phyloP scores from a whole-genome alignment of 148 eudicot genomes.

The Nepenthes gracilis region DNA sequence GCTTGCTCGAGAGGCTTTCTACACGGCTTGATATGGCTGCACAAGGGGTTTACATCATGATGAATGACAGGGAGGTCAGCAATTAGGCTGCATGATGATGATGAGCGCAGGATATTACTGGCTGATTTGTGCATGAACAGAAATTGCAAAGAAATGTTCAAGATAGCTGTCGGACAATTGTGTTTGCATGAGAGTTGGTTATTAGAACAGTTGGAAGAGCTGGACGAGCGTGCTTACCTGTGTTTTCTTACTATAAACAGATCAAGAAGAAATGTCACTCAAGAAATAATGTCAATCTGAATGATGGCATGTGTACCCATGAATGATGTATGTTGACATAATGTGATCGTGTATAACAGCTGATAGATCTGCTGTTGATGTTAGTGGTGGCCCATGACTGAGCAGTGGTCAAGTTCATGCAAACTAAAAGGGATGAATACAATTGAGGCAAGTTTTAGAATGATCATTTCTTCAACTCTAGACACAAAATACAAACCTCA shows the following conservation, averaged over 20 bases:
- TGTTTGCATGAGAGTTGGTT: constrained; percentile 25
- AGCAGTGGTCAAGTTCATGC: too few species aligned
- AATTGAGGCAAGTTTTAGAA: too few species aligned
- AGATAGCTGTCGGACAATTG: constrained; percentile 44
- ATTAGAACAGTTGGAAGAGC: constrained; percentile 54
- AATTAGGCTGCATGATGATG: constrained; percentile 39
- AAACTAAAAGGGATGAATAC: too few species aligned
- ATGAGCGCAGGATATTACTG: constrained; percentile 38
- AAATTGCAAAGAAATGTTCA: constrained; percentile 34
- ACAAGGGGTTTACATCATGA: constrained; percentile 42
- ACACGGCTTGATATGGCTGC: constrained; percentile 53
- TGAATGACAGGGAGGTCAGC: constrained; percentile 59
- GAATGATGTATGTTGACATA: too few species aligned
- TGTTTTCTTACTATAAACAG: constrained; percentile 62
- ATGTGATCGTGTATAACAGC: too few species aligned
- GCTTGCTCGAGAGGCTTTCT: constrained; percentile 14
- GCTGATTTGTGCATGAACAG: constrained; percentile 38
- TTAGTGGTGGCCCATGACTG: too few species aligned
- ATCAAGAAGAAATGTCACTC: constrained; percentile 48
- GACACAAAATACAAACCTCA: too few species aligned
- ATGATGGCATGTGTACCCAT: too few species aligned
- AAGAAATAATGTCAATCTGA: background rate
- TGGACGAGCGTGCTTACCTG: constrained; percentile 57
- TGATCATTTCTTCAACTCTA: too few species aligned
- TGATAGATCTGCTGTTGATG: too few species aligned